Evolutionary conservation across 441 rosid genomes (phyloP), one percentile per base, ranked within the genome.

Genomic region (Macaranga tanarius): DNA sequence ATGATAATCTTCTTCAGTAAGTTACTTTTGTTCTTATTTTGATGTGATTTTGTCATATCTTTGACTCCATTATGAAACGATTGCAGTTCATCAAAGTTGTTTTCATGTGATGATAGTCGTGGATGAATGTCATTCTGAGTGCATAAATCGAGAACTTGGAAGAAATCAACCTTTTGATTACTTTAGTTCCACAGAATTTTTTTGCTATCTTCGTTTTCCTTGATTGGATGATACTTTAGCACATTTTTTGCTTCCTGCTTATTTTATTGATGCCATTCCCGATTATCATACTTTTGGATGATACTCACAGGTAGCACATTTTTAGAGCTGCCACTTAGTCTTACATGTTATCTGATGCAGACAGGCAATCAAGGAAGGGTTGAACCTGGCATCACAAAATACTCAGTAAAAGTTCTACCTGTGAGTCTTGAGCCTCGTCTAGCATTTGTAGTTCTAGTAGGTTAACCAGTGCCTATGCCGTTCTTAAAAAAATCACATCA

Each of bases 381-480:
- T 28, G 97, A 92, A 80, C 88, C 90, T 69, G 89, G 78, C 67
- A 59, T 84, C 79, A 89, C 91, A 20, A 90, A 82, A 67, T 95
- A 89, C 60, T 82, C 96, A 23, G 97, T 89, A 20, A 89, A 92
- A 86, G 97, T 92, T 81, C 79, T 92, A 63, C 92, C 97, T 45
- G 97, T 95, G 71, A 89, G 99, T 86, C 79, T 59, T 55, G 17
- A 38, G 47, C 52, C 78, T 57, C 54, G 12, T 71, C 48, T 47
- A 63, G 31, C 42, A 1, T 57, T 50, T 23, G n/a, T 65, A 57
- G 4, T 72, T 25, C 20, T 15, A 12, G 13, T 45, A 5, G 65
- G 65, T 38, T 44, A 51, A 34, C 38, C 44, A 25, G 42, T 62
- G 62, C 31, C n/a, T n/a, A 51, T 25, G 15, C 10, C 58, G 38